Evolutionary conservation across 2,329 filamentous ascomycete species (phyloP).

Genomic region (Aspergillus brunneoviolaceus): DNA sequence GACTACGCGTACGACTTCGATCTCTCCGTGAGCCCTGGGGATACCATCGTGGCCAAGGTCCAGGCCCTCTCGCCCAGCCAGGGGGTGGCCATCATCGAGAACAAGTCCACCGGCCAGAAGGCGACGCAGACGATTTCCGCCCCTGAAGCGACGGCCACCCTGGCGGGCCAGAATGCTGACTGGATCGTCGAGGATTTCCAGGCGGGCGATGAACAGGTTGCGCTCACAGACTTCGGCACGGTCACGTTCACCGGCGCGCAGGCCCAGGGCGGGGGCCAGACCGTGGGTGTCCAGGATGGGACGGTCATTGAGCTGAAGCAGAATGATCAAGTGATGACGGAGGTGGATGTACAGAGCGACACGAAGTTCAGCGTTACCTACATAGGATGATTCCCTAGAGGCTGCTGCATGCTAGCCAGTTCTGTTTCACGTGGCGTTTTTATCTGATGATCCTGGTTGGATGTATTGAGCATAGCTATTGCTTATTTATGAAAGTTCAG

Average conservation of each 20-base stretch:
- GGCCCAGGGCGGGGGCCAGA: constrained; percentile 23
- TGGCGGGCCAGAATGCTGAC: constrained; percentile 60
- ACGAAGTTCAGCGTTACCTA: constrained; percentile 29
- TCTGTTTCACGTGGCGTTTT: not conserved
- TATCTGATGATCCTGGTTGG: not conserved
- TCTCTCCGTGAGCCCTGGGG: constrained; percentile 47
- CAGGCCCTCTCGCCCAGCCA: constrained; percentile 39
- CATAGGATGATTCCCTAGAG: constrained; percentile 1
- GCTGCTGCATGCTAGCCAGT: not conserved
- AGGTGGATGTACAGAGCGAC: constrained; percentile 26
- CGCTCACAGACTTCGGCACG: constrained; percentile 50
- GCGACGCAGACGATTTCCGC: constrained; percentile 54
- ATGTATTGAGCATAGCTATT: not conserved
- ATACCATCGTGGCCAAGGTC: constrained; percentile 46
- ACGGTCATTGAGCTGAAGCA: constrained; percentile 51
- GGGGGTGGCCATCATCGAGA: constrained; percentile 52
- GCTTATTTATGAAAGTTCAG: no score
- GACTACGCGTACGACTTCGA: constrained; percentile 56
- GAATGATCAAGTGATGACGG: constrained; percentile 35
- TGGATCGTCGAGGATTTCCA: constrained; percentile 63
- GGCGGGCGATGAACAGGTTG: constrained; percentile 39
- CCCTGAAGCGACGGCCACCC: constrained; percentile 39
- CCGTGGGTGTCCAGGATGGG: constrained; percentile 37
- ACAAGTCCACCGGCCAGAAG: constrained; percentile 52
- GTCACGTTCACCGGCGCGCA: constrained; percentile 41